Evolutionary conservation across 768 basidiomycete species (phyloP).

Genomic region (Kondoa malvinella): DNA sequence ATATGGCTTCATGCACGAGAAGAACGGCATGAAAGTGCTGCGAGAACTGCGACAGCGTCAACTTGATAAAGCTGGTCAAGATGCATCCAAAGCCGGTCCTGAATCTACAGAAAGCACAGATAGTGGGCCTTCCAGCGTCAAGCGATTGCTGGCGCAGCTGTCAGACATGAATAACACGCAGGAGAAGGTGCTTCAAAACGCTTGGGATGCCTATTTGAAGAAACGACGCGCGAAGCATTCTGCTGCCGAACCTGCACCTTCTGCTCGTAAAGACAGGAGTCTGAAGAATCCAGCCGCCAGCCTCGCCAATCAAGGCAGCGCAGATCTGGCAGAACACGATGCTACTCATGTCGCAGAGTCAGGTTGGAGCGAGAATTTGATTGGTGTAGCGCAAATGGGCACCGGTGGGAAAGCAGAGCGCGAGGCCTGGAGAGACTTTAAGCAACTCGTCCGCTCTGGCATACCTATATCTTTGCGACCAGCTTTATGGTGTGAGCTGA

Average conservation of each 20-base stretch:
- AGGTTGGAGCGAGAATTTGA: conserved; percentile 61
- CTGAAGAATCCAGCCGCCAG: conserved; percentile 16
- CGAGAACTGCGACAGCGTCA: conserved; percentile 29
- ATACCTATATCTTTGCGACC: conserved; percentile 75
- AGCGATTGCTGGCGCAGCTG: conserved; percentile 22
- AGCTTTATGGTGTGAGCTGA: conserved; percentile 76
- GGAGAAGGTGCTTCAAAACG: conserved; percentile 44
- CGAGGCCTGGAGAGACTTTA: conserved; percentile 63
- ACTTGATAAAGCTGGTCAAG: conserved; percentile 10
- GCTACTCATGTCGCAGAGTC: conserved; percentile 44
- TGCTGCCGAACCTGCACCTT: conserved; percentile 33
- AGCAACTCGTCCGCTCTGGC: conserved; percentile 59
- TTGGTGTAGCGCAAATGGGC: conserved; percentile 81
- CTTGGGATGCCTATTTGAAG: conserved; percentile 72
- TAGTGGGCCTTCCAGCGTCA: conserved; percentile 11
- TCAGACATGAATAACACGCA: conserved; percentile 37
- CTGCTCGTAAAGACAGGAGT: conserved; percentile 23
- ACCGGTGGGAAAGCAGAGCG: conserved; percentile 42
- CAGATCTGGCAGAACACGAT: conserved; percentile 42
- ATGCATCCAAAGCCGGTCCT: neutral
- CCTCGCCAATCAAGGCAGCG: conserved; percentile 32
- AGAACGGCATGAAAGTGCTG: conserved; percentile 62
- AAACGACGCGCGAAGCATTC: conserved; percentile 37
- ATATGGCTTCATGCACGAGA: conserved; percentile 79
- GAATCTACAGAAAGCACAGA: neutral